Percentiles rank a stretch among this genome's conserved stretches.
These are phyloP conservation scores for Apiotrichum gracile DNA, from an alignment of 1,284 basidiomycete genomes.

Conservation along the genomic window DNA sequence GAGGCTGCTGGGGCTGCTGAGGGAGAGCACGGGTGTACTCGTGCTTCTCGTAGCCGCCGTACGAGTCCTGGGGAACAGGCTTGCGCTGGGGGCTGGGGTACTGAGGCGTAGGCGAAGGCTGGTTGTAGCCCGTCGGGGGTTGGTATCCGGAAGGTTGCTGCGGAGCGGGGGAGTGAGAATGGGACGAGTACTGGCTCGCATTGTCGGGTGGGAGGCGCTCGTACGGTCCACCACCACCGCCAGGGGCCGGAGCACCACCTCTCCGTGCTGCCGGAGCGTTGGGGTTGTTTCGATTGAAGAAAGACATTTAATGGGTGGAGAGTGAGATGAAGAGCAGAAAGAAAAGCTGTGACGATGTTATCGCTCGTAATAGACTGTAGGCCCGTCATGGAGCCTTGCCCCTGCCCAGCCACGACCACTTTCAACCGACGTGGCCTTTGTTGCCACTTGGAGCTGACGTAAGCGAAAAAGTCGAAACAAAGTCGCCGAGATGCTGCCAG, in stretches of 20 bases:
- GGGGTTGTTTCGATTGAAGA: constrained; percentile 45
- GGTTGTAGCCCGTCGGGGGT: background rate
- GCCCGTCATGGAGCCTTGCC: background rate
- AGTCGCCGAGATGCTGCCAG: background rate
- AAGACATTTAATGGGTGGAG: constrained; percentile 35
- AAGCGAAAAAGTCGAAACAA: background rate
- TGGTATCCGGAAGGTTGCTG: background rate
- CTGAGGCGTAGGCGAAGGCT: constrained; percentile 2
- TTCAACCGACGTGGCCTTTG: background rate
- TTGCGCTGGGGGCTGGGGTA: constrained; percentile 1
- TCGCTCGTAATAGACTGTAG: no score
- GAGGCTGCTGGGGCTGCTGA: background rate
- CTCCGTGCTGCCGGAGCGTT: constrained; percentile 34
- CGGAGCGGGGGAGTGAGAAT: constrained; percentile 4
- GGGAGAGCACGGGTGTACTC: constrained; percentile 2
- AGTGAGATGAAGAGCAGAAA: constrained; percentile 34
- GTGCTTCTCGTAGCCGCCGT: constrained; percentile 12
- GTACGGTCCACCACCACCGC: constrained; percentile 23
- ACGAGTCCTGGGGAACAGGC: background rate
- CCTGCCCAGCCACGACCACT: background rate
- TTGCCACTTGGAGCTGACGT: background rate
- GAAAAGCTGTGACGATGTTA: background rate
- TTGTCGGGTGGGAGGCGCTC: constrained; percentile 30
- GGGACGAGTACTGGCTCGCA: constrained; percentile 1
- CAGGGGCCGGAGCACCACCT: constrained; percentile 8